Evolutionary conservation across 164 flowering plant species (phyloP).

Genomic region (Euptelea pleiosperma): DNA sequence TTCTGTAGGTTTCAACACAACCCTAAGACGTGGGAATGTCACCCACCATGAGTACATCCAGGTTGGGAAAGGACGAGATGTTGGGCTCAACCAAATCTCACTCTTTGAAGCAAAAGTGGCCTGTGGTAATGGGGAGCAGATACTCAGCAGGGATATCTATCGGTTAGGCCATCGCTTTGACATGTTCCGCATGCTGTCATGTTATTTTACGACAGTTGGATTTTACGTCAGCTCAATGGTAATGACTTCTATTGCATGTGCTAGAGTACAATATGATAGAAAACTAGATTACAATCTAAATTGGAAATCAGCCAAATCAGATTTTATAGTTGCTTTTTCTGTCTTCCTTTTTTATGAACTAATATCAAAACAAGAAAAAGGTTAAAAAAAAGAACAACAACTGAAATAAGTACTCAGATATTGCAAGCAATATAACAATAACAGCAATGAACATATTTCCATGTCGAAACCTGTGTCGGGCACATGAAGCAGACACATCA

Average conservation of each 20-base stretch:
- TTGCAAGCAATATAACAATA: too few species aligned
- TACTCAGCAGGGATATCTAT: conserved; percentile 80
- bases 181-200: conserved; percentile 90
- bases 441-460: background rate
- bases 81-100: too few species aligned
- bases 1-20: conserved; percentile 76
- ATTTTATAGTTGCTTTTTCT: background rate
- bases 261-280: background rate
- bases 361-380: background rate
- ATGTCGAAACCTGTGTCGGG: too few species aligned
- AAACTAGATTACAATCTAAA: background rate
- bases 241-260: conserved; percentile 18
- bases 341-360: background rate
- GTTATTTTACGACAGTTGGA: conserved; percentile 75
- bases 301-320: background rate
- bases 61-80: too few species aligned
- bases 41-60: conserved; percentile 95
- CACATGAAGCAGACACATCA: too few species aligned
- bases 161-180: conserved; percentile 88
- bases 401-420: too few species aligned
- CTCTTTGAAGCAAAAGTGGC: conserved; percentile 96
- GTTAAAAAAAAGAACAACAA: too few species aligned
- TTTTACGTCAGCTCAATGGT: conserved; percentile 85
- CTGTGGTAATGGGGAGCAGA: conserved; percentile 93
- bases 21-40: conserved; percentile 76